Conservation (phyloP, 495 filamentous ascomycete species). For the Neohortaea acidophila region DNA sequence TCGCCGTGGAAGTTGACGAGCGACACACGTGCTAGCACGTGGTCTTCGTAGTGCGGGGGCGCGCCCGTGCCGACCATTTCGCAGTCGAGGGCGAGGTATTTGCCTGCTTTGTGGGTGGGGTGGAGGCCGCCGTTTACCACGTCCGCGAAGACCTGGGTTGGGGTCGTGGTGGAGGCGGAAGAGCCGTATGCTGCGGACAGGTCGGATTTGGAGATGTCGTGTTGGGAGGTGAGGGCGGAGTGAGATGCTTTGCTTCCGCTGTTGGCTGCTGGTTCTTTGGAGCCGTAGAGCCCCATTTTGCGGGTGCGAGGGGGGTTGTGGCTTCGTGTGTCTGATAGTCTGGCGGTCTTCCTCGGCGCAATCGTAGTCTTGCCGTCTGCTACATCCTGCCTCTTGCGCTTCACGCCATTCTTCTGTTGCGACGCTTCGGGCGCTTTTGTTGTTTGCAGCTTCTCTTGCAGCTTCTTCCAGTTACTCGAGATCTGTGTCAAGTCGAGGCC, state of each 20-base stretch:
- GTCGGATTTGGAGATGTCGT: slow-evolving; percentile 46
- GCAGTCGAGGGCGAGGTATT: slow-evolving; percentile 86
- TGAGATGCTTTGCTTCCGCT: slow-evolving; percentile 16
- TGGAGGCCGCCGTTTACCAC: slow-evolving; percentile 36
- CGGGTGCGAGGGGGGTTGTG: slow-evolving; percentile 28
- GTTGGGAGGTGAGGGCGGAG: slow-evolving; percentile 41
- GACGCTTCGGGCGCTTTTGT: slow-evolving; percentile 2
- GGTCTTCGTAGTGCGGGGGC: slow-evolving; percentile 40
- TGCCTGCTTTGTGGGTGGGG: slow-evolving; percentile 44
- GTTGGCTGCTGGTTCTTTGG: slow-evolving; percentile 7
- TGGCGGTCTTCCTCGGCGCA: slow-evolving; percentile 57
- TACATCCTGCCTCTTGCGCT: slow-evolving; percentile 19
- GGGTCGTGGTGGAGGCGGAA: slow-evolving; percentile 17
- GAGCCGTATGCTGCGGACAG: slow-evolving; percentile 43
- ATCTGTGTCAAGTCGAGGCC: slow-evolving; percentile 22
- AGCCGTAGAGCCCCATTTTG: slow-evolving; percentile 1
- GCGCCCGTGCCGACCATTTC: slow-evolving; percentile 90
- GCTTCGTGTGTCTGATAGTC: slow-evolving; percentile 38
- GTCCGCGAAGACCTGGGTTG: slow-evolving; percentile 10
- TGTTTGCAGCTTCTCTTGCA: slow-evolving; percentile 24
- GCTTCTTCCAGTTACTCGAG: slow-evolving; percentile 33
- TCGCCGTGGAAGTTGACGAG: slow-evolving; percentile 84
- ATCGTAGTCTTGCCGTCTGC: slow-evolving; percentile 6
- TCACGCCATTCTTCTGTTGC: slow-evolving; percentile 12
- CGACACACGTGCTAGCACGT: slow-evolving; percentile 65